Conservation (phyloP, 2,329 filamentous ascomycete species). For the Clonostachys byssicola region DNA sequence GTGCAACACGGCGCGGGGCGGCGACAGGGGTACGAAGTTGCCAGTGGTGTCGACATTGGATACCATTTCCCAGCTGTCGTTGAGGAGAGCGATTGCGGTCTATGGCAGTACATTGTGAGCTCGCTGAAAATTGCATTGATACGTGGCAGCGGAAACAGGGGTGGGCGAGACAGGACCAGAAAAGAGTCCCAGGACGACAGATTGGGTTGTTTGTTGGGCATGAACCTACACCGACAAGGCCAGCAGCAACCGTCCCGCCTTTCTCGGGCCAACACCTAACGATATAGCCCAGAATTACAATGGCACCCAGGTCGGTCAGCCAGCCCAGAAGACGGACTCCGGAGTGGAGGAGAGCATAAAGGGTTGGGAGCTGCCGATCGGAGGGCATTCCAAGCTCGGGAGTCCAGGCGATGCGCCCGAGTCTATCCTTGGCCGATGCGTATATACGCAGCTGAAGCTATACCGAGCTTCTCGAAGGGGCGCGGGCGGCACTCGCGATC, state of each 20-base stretch:
- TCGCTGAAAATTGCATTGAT: neutral
- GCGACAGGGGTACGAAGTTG: constrained; percentile 15
- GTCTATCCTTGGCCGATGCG: too few relatives aligned
- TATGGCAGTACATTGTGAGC: constrained; percentile 4
- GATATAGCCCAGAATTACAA: constrained; percentile 22
- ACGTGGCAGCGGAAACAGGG: too few relatives aligned
- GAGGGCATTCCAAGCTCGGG: neutral
- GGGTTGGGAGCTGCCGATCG: neutral
- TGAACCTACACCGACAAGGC: constrained; percentile 21
- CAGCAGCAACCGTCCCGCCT: constrained; percentile 19
- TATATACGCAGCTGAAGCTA: too few relatives aligned
- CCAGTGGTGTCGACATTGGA: constrained; percentile 16
- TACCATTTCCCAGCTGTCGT: constrained; percentile 29
- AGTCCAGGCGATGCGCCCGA: too few relatives aligned
- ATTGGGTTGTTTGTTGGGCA: too few relatives aligned
- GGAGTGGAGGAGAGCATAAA: constrained; percentile 7
- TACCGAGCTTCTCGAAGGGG: neutral
- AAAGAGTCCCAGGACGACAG: too few relatives aligned
- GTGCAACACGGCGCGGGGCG: constrained; percentile 19
- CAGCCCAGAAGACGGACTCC: constrained; percentile 19
- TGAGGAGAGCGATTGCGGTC: constrained; percentile 24
- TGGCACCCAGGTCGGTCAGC: constrained; percentile 20
- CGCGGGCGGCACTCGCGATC: neutral
- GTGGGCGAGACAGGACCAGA: too few relatives aligned
- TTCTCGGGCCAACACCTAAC: constrained; percentile 22